Conservation (phyloP, 345 rosid genomes). For the Eucalyptus paniculata region DNA sequence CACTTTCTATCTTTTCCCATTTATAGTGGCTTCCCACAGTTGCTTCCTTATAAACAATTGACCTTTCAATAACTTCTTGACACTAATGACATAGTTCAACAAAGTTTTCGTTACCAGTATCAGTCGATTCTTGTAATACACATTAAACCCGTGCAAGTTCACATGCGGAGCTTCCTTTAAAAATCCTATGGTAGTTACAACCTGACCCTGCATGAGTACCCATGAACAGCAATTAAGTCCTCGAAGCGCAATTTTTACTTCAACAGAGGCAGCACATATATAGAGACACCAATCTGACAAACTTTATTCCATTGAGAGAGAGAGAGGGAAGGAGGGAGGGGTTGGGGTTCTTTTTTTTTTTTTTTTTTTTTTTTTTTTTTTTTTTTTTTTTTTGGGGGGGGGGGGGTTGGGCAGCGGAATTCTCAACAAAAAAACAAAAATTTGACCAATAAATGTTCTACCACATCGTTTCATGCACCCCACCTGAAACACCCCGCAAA, state of each 20-base stretch:
- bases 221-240: not conserved
- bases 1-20: not conserved
- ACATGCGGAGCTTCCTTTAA: conserved; percentile 81
- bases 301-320: not conserved
- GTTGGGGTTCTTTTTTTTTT: too few species aligned
- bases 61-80: not conserved
- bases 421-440: not conserved
- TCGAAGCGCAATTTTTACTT: not conserved
- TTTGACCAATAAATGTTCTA: not conserved
- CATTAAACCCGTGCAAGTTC: conserved; percentile 66
- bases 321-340: not conserved
- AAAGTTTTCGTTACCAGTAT: conserved; percentile 42
- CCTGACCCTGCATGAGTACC: conserved; percentile 41
- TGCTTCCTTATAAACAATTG: not conserved
- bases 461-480: not conserved
- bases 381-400: too few species aligned
- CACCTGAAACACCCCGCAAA: not conserved
- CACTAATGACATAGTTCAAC: not conserved
- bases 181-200: conserved; percentile 84
- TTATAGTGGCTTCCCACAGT: not conserved
- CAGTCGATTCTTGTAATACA: conserved; percentile 89
- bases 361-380: too few species aligned
- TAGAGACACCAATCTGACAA: not conserved
- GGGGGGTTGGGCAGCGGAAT: not conserved
- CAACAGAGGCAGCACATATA: not conserved